These are phyloP conservation scores for Rubia tinctorum DNA, from an alignment of 305 asterid species.

Conservation along the genomic window DNA sequence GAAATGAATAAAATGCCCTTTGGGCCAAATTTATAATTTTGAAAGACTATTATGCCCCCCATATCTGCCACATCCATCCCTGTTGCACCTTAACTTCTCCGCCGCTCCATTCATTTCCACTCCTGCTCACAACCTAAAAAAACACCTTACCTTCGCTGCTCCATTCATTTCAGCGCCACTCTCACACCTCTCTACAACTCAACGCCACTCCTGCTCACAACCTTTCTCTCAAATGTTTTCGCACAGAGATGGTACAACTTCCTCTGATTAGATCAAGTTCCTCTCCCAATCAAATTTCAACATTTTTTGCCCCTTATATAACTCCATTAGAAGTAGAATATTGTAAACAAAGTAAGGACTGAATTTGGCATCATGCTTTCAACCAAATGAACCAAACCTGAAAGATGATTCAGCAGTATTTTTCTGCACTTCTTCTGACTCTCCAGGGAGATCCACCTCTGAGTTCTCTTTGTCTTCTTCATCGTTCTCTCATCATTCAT, in stretches of 20 bases:
- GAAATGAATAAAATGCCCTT: too few species aligned
- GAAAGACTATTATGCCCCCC: too few species aligned
- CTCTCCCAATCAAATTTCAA: background rate
- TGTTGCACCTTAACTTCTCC: too few species aligned
- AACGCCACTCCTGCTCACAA: too few species aligned
- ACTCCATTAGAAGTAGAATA: constrained; percentile 3
- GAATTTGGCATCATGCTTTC: constrained; percentile 56
- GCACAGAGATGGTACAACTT: background rate
- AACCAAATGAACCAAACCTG: constrained; percentile 35
- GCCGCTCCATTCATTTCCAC: too few species aligned
- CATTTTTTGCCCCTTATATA: constrained; percentile 16
- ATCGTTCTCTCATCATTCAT: constrained; percentile 53
- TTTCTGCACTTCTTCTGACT: constrained; percentile 61
- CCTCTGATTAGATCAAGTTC: constrained; percentile 4
- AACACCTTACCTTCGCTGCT: too few species aligned
- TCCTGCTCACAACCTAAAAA: too few species aligned
- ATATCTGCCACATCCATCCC: too few species aligned
- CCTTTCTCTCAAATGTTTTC: too few species aligned
- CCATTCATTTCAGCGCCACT: too few species aligned
- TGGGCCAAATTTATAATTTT: too few species aligned
- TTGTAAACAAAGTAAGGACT: background rate
- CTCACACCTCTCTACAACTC: too few species aligned
- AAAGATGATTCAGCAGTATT: constrained; percentile 65
- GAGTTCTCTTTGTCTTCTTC: constrained; percentile 62
- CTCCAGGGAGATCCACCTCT: constrained; percentile 19